These are phyloP conservation scores for Ammopiptanthus mongolicus DNA, from an alignment of 306 rosid species.

Conservation along the genomic window DNA sequence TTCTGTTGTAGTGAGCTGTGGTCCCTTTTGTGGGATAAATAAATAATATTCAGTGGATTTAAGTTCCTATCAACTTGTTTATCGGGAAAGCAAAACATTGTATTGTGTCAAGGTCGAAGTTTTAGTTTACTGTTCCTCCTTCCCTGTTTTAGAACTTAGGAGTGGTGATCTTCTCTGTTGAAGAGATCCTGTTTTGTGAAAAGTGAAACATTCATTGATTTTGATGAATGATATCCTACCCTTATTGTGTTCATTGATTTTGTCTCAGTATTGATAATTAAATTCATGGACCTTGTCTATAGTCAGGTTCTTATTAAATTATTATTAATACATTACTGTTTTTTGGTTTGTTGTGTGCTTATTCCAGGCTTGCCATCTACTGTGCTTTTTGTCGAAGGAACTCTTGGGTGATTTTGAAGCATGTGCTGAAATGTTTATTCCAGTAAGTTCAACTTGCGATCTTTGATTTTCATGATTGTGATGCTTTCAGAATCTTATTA, in stretches of 20 bases:
- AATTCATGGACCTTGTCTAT: conserved; percentile 13
- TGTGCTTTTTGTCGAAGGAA: conserved; percentile 94
- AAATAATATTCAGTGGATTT: not conserved
- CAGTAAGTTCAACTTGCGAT: conserved; percentile 55
- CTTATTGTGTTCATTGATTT: not conserved
- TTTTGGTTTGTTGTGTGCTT: conserved; percentile 17
- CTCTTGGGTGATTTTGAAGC: conserved; percentile 97
- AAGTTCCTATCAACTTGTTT: conserved; percentile 1
- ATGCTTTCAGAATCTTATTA: conserved; percentile 20
- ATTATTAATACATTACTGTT: not conserved
- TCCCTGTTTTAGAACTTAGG: not conserved
- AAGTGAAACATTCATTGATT: not conserved
- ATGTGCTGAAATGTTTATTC: conserved; percentile 88
- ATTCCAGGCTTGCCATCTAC: conserved; percentile 84
- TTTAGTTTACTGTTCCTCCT: not conserved
- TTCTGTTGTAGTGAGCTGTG: not conserved
- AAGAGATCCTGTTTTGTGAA: not conserved
- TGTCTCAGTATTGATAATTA: conserved; percentile 13
- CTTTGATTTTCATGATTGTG: conserved; percentile 20
- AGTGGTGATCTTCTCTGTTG: conserved; percentile 10
- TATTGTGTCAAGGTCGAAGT: not conserved
- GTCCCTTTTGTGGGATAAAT: not conserved
- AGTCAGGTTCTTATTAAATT: conserved; percentile 1
- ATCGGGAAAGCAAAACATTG: not conserved
- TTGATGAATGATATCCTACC: conserved; percentile 5